Base-by-base conservation (phyloP, 768 basidiomycete genomes). In the Pulveroboletus ravenelii region DNA sequence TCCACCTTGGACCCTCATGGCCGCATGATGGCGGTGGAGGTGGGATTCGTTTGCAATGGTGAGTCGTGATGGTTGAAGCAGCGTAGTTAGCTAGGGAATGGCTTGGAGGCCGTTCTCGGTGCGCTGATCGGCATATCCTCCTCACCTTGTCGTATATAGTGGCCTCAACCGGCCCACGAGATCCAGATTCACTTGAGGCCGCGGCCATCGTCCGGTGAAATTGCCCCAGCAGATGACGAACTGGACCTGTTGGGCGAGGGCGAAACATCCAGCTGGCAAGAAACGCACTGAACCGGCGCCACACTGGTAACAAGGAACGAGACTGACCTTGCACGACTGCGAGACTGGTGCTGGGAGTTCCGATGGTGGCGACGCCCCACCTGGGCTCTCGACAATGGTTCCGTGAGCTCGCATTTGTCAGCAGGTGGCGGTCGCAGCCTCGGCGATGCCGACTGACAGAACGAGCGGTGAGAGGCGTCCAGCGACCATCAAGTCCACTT, bases 21-120 rank as follows among this genome's bases (percentile, higher is more conserved):
- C 75, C 49, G 78, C 77, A 70, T 93, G 90, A 72, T 92, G 86
- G 62, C 86, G 79, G 69, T 93, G 90, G 71, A 87, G 77, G 79
- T 81, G 84, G 46, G 90, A 92, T 61, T 93, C 86, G 69, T 93
- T 93, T 32, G 76, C 76, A 63, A 93, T 84, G 47, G 63, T 74
- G 62, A 93, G 73, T 59, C 75, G 73, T 47, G 76, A 68, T 17
- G 90, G 89, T 58, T 74, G 72, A 48, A 93, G 74, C 44, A 80
- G 71, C 39, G 70, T 64, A 47, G 74, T 80, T 57, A 93, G 71
- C 90, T 92, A 64, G 54, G 53, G 54, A 43, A 57, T 41, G 54
- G 54, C 32, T 66, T 47, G 56, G 53, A 39, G 45, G 57, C 51
- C 46, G 58, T 52, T 55, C 55, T 58, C 29, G 60, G 55, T 54